Evolutionary conservation across 2,329 filamentous ascomycete genomes (phyloP).

Genomic region (Pseudogymnoascus sp.): DNA sequence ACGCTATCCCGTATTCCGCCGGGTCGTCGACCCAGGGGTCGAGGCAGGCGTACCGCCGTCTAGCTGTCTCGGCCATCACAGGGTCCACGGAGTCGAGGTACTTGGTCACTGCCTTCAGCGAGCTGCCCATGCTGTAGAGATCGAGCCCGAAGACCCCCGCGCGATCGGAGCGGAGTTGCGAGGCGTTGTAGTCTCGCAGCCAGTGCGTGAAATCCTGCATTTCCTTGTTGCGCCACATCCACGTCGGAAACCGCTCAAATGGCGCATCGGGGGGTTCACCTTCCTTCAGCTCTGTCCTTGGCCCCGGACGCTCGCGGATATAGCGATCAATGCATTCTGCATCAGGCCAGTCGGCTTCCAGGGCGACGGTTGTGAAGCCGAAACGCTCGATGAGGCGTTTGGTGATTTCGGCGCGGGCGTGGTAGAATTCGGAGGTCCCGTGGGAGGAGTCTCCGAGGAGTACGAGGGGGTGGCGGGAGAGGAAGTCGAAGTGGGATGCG

Average conservation of each 20-base stretch:
- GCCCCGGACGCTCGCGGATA: constrained; percentile 36
- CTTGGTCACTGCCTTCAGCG: constrained; percentile 38
- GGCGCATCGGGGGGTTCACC: constrained; percentile 24
- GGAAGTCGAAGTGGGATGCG: constrained; percentile 9
- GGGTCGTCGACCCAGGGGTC: constrained; percentile 42
- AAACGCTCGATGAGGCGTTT: constrained; percentile 40
- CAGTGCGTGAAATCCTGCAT: constrained; percentile 43
- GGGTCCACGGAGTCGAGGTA: constrained; percentile 41
- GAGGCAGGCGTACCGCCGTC: constrained; percentile 37
- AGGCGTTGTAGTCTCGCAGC: constrained; percentile 33
- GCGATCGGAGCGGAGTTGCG: background rate
- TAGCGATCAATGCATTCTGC: constrained; percentile 43
- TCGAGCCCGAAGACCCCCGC: constrained; percentile 43
- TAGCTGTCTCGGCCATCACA: constrained; percentile 34
- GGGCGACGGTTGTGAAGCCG: constrained; percentile 41
- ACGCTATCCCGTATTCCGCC: constrained; percentile 38
- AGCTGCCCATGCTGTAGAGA: constrained; percentile 40
- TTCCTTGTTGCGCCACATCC: constrained; percentile 49
- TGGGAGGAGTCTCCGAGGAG: constrained; percentile 41
- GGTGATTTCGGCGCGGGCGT: constrained; percentile 42
- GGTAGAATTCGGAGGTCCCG: constrained; percentile 48
- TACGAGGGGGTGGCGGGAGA: constrained; percentile 23
- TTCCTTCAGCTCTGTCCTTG: constrained; percentile 19
- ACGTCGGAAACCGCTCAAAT: constrained; percentile 44
- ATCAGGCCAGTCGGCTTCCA: constrained; percentile 48